Conservation (phyloP, 257 asterid species). For the Misopates orontium region DNA sequence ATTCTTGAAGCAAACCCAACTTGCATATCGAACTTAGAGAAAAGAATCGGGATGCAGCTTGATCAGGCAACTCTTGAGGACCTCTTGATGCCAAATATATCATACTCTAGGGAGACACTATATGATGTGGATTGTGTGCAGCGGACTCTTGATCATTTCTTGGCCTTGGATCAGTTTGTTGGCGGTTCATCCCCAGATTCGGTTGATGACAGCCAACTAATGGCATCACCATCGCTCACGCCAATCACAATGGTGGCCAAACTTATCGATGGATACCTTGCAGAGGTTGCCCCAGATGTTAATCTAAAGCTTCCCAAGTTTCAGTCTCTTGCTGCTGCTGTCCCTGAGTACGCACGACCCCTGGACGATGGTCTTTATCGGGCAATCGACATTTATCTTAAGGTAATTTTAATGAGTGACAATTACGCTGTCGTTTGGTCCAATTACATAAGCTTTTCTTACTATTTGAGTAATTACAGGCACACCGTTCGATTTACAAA, state of each 20-base stretch:
- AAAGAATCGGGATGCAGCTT: slow-evolving; percentile 70
- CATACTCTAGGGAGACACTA: slow-evolving; percentile 57
- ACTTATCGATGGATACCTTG: slow-evolving; percentile 78
- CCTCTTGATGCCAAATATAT: slow-evolving; percentile 69
- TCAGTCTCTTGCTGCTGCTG: slow-evolving; percentile 68
- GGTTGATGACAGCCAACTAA: slow-evolving; percentile 53
- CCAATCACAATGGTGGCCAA: slow-evolving; percentile 81
- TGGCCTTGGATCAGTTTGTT: slow-evolving; percentile 58
- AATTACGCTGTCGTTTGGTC: too few species aligned
- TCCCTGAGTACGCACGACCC: slow-evolving; percentile 90
- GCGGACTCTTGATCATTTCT: slow-evolving; percentile 84
- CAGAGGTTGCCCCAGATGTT: slow-evolving; percentile 82
- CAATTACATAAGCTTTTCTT: too few species aligned
- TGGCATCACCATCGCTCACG: slow-evolving; percentile 40
- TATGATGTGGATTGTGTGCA: slow-evolving; percentile 88
- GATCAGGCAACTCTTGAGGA: slow-evolving; percentile 77
- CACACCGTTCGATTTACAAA: neutral
- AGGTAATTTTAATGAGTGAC: slow-evolving; percentile 42
- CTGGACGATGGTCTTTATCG: slow-evolving; percentile 80
- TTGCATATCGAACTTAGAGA: slow-evolving; percentile 73
- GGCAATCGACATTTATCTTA: slow-evolving; percentile 81
- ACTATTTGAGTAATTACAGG: too few species aligned
- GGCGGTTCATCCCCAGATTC: slow-evolving; percentile 65
- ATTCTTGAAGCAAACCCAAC: slow-evolving; percentile 58
- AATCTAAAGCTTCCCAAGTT: slow-evolving; percentile 75